phyloP scores from a whole-genome alignment of 352 stramenopile species.

The Elongisporangium anandrum region DNA sequence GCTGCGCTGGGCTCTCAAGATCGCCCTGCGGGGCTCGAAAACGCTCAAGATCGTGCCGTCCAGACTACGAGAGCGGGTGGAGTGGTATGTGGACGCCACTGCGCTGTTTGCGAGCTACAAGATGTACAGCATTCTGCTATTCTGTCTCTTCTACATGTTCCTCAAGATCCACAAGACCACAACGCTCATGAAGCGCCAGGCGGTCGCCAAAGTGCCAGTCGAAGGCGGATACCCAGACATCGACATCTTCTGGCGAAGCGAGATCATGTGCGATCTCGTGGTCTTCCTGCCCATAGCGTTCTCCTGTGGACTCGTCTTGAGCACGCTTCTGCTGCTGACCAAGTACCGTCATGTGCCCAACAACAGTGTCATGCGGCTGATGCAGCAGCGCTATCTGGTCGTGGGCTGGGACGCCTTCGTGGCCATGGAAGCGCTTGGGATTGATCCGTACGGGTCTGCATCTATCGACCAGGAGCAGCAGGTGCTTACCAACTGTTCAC shows the following conservation, averaged over 20 bases:
- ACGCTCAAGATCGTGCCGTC: constrained; percentile 51
- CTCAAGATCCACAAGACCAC: constrained; percentile 16
- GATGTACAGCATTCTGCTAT: constrained; percentile 35
- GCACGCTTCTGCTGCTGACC: constrained; percentile 17
- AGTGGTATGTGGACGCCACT: constrained; percentile 25
- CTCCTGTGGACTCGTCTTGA: constrained; percentile 6
- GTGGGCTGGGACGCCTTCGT: constrained; percentile 42
- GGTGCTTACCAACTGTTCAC: constrained; percentile 11
- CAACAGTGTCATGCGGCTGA: constrained; percentile 23
- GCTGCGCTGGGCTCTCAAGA: constrained; percentile 7
- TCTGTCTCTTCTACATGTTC: constrained; percentile 19
- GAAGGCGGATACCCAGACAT: constrained; percentile 26
- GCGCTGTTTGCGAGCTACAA: constrained; percentile 41
- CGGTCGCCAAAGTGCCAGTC: constrained; percentile 15
- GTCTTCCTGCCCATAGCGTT: constrained; percentile 19
- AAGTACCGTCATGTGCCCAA: constrained; percentile 19
- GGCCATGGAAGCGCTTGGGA: constrained; percentile 23
- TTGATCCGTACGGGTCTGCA: constrained; percentile 23
- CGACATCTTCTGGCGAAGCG: constrained; percentile 32
- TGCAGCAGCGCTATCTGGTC: constrained; percentile 33
- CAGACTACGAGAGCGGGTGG: constrained; percentile 9
- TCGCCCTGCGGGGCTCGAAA: constrained; percentile 70
- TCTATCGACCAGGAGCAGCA: constrained; percentile 19
- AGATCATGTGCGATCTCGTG: constrained; percentile 41
- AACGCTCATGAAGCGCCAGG: constrained; percentile 23